Conservation (phyloP, 208 protist species). For the Crithidia fasciculata region DNA sequence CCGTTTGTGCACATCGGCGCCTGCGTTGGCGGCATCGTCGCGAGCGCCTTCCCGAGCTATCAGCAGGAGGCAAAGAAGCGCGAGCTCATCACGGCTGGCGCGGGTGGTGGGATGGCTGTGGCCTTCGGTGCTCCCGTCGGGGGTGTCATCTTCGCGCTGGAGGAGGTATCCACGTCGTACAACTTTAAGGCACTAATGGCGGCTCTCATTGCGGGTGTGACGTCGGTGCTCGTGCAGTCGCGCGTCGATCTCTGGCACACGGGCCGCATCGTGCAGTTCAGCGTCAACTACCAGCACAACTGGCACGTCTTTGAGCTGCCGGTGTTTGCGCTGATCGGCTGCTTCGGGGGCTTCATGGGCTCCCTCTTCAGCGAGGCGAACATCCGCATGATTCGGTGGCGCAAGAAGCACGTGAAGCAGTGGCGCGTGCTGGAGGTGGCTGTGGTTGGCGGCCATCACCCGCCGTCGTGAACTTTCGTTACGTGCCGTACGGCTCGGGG, state of each 20-base stretch:
- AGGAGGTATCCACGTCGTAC: slow-evolving; percentile 87
- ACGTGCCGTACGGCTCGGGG: slow-evolving; percentile 64
- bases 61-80: slow-evolving; percentile 62
- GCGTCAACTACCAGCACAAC: slow-evolving; percentile 83
- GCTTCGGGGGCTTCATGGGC: slow-evolving; percentile 74
- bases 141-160: slow-evolving; percentile 79
- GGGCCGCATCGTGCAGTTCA: slow-evolving; percentile 81
- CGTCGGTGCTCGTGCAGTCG: slow-evolving; percentile 79
- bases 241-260: slow-evolving; percentile 77
- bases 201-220: slow-evolving; percentile 85
- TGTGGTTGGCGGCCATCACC: slow-evolving; percentile 57
- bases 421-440: slow-evolving; percentile 78
- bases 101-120: slow-evolving; percentile 76
- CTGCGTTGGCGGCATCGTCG: slow-evolving; percentile 68
- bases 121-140: slow-evolving; percentile 81
- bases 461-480: slow-evolving; percentile 68
- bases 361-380: slow-evolving; percentile 73
- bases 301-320: slow-evolving; percentile 87
- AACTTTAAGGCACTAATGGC: slow-evolving; percentile 88
- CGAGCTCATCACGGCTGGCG: slow-evolving; percentile 73
- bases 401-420: slow-evolving; percentile 56
- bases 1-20: slow-evolving; percentile 92
- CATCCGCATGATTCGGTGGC: slow-evolving; percentile 54
- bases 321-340: slow-evolving; percentile 68
- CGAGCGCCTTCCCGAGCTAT: slow-evolving; percentile 66